Conservation (phyloP, 2,329 filamentous ascomycete genomes). For the Tolypocladium album region DNA sequence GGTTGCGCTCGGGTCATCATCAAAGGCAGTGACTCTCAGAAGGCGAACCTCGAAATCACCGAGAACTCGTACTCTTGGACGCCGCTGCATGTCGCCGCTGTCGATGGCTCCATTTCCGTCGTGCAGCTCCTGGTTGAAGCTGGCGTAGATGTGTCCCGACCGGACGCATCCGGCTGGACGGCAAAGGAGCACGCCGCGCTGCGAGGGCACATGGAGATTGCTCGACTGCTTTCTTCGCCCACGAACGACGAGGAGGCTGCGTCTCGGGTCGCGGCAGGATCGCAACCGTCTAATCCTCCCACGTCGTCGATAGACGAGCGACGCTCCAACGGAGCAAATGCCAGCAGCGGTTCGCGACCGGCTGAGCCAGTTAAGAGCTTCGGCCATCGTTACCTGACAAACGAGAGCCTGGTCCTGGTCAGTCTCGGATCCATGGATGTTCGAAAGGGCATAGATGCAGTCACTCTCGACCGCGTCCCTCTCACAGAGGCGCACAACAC, state of each 20-base stretch:
- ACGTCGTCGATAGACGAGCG: conserved; percentile 54
- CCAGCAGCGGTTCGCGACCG: conserved; percentile 29
- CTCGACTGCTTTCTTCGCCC: conserved; percentile 53
- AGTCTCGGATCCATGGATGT: conserved; percentile 93
- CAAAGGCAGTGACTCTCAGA: conserved; percentile 57
- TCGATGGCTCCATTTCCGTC: conserved; percentile 71
- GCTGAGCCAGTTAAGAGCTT: conserved; percentile 86
- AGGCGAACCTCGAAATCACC: conserved; percentile 61
- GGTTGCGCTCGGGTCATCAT: conserved; percentile 72
- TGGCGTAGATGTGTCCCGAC: conserved; percentile 62
- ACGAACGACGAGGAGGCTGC: conserved; percentile 18
- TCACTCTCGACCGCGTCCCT: conserved; percentile 80
- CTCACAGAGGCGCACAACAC: conserved; percentile 82
- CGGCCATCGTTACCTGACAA: conserved; percentile 85
- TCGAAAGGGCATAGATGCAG: conserved; percentile 68
- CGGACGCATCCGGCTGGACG: conserved; percentile 87
- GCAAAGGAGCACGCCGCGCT: conserved; percentile 87
- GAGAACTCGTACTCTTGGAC: conserved; percentile 92
- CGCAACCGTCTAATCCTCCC: conserved; percentile 17
- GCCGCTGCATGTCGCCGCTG: conserved; percentile 83
- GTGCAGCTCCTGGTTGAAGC: conserved; percentile 68
- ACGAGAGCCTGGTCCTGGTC: conserved; percentile 82
- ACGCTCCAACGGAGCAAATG: conserved; percentile 40
- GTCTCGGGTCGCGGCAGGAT: conserved; percentile 9
- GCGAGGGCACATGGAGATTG: conserved; percentile 77